Percentiles rank a stretch among this genome's conserved stretches.
These are phyloP conservation scores for Ajuga chamaepitys DNA, from an alignment of 257 asterid genomes.

Conservation along the genomic window DNA sequence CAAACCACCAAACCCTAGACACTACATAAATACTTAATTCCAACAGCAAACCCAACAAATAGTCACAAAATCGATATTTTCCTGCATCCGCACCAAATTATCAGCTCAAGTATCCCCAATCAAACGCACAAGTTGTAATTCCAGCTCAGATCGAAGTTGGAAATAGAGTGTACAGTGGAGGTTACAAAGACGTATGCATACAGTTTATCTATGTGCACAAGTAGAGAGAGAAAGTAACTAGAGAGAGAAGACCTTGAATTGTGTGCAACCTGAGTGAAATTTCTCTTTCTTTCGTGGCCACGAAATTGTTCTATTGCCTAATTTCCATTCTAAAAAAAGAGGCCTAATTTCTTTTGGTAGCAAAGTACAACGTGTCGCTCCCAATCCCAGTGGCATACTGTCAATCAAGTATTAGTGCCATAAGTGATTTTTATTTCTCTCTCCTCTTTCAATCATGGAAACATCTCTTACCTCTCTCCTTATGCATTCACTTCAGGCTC, in stretches of 20 bases:
- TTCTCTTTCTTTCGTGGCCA: constrained; percentile 5
- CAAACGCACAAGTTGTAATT: constrained; percentile 20
- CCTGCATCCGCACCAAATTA: constrained; percentile 10
- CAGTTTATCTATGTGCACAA: constrained; percentile 23
- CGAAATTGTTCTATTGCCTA: constrained; percentile 13
- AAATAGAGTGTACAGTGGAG: constrained; percentile 2
- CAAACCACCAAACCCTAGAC: constrained; percentile 34
- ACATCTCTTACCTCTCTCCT: too few species aligned
- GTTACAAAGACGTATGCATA: constrained; percentile 6
- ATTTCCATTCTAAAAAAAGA: too few species aligned
- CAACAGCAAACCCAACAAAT: background rate
- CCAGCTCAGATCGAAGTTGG: constrained; percentile 25
- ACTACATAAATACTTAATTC: constrained; percentile 17
- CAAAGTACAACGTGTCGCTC: too few species aligned
- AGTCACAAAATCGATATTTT: constrained; percentile 13
- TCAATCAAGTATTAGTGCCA: too few species aligned
- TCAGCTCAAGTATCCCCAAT: constrained; percentile 15
- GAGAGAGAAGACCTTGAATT: constrained; percentile 18
- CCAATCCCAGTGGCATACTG: too few species aligned
- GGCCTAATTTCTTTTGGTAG: too few species aligned
- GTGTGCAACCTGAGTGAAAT: constrained; percentile 11
- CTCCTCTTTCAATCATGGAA: too few species aligned
- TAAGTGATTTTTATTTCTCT: too few species aligned
- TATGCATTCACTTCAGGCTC: too few species aligned
- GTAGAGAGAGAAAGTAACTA: constrained; percentile 18